Conservation (phyloP, 176 grass and related monocot genomes). For the Eragrostis nindensis region DNA sequence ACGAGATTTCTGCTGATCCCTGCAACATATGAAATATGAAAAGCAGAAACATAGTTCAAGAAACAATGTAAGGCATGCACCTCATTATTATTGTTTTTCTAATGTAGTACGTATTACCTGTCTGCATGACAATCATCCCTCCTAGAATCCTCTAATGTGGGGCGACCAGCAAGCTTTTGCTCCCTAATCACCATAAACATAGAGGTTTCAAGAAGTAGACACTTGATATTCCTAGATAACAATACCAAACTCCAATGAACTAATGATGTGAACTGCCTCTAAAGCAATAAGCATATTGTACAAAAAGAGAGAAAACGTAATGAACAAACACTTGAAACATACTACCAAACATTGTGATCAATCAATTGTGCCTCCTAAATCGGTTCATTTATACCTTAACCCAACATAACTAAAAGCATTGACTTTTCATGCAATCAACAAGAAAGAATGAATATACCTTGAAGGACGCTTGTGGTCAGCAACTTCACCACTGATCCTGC, state of each 20-base stretch:
- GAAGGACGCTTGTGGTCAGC: constrained; percentile 35
- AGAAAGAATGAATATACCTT: constrained; percentile 14
- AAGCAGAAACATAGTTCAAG: neutral
- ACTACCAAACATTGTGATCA: neutral
- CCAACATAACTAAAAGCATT: neutral
- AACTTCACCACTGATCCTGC: constrained; percentile 64
- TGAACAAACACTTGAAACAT: neutral
- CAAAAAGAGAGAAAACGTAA: neutral
- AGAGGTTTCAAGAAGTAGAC: neutral
- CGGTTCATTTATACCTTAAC: neutral
- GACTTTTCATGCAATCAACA: neutral
- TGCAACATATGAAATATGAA: constrained; percentile 11
- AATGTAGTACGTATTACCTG: constrained; percentile 44
- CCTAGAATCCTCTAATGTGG: constrained; percentile 71
- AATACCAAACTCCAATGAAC: neutral
- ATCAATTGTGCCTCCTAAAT: neutral
- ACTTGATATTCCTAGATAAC: neutral
- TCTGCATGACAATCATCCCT: constrained; percentile 57
- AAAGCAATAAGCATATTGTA: neutral
- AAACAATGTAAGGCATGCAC: constrained; percentile 13
- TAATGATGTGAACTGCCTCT: neutral
- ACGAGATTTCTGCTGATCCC: constrained; percentile 59
- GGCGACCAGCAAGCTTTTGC: constrained; percentile 47
- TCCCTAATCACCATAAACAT: constrained; percentile 48
- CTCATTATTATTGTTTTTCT: neutral